Evolutionary conservation across 192 early-diverging fungal species (phyloP).

Genomic region (Coemansia sp.): DNA sequence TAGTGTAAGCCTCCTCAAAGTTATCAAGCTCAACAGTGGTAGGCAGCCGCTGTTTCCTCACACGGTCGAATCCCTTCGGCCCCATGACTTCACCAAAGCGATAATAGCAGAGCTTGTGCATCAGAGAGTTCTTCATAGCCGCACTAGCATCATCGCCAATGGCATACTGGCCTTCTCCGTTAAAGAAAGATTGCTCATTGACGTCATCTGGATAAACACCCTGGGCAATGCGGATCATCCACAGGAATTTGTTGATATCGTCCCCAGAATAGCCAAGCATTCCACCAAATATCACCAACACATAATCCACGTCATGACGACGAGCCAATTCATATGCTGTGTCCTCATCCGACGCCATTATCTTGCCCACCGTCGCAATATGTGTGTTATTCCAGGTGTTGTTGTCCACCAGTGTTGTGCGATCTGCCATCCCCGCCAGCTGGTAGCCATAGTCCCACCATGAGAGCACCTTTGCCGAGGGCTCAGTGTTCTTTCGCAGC

Average conservation of each 20-base stretch:
- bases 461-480: conserved; percentile 92
- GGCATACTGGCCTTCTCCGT: conserved; percentile 82
- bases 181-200: conserved; percentile 87
- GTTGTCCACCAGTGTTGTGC: conserved; percentile 97
- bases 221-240: conserved; percentile 99
- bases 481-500: conserved; percentile 93
- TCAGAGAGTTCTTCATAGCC: conserved; percentile 87
- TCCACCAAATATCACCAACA: conserved; percentile 95
- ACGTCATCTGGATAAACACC: conserved; percentile 96
- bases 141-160: conserved; percentile 86
- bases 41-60: conserved; percentile 76
- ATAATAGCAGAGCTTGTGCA: conserved; percentile 99
- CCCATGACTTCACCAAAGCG: conserved; percentile 89
- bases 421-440: conserved; percentile 98
- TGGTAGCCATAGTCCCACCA: conserved; percentile 99
- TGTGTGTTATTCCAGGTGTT: conserved; percentile 99
- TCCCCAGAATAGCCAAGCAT: conserved; percentile 98
- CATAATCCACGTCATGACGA: conserved; percentile 94
- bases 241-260: conserved; percentile 99
- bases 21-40: conserved; percentile 74
- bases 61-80: conserved; percentile 75
- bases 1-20: conserved; percentile 92
- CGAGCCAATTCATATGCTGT: conserved; percentile 89
- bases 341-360: conserved; percentile 88
- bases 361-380: conserved; percentile 96